Conservation (phyloP, 2,329 filamentous ascomycete species). For the Geosmithia flava region DNA sequence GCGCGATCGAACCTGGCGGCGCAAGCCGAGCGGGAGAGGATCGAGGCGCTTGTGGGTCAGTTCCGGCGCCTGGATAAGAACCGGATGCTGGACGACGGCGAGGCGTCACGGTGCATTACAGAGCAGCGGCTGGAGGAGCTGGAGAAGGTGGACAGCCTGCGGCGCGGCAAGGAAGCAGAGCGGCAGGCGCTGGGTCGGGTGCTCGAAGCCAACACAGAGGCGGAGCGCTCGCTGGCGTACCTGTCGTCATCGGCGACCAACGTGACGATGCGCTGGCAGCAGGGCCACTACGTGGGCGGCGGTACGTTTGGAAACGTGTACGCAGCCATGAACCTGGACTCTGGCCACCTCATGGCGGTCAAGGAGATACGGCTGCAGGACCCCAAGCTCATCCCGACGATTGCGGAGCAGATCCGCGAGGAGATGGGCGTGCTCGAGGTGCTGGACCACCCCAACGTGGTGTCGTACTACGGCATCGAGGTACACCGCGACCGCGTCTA, state of each 20-base stretch:
- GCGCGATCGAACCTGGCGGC: constrained; percentile 87
- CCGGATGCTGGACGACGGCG: constrained; percentile 64
- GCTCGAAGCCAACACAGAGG: constrained; percentile 87
- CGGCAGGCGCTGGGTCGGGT: constrained; percentile 82
- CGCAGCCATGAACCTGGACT: constrained; percentile 92
- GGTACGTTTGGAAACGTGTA: constrained; percentile 98
- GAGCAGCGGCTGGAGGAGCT: constrained; percentile 66
- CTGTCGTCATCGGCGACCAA: constrained; percentile 91
- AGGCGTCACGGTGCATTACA: constrained; percentile 63
- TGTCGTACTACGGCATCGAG: constrained; percentile 95
- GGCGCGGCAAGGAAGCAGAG: constrained; percentile 72
- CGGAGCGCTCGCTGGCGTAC: constrained; percentile 86
- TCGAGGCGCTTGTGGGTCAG: constrained; percentile 69
- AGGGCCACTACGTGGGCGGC: constrained; percentile 94
- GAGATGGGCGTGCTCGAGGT: constrained; percentile 96
- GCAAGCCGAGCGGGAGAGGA: constrained; percentile 80
- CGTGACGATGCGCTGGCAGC: constrained; percentile 92
- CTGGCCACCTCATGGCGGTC: constrained; percentile 92
- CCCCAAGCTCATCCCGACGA: constrained; percentile 86
- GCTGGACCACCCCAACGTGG: constrained; percentile 92
- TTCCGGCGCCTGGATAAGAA: constrained; percentile 70
- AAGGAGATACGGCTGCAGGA: constrained; percentile 98
- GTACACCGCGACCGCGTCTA: constrained; percentile 99
- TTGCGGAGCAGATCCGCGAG: constrained; percentile 87
- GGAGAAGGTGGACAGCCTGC: constrained; percentile 61